Evolutionary conservation across 2,329 filamentous ascomycete genomes (phyloP), one percentile per base, ranked within the genome.

Genomic region (Ophiosphaerella narmari): DNA sequence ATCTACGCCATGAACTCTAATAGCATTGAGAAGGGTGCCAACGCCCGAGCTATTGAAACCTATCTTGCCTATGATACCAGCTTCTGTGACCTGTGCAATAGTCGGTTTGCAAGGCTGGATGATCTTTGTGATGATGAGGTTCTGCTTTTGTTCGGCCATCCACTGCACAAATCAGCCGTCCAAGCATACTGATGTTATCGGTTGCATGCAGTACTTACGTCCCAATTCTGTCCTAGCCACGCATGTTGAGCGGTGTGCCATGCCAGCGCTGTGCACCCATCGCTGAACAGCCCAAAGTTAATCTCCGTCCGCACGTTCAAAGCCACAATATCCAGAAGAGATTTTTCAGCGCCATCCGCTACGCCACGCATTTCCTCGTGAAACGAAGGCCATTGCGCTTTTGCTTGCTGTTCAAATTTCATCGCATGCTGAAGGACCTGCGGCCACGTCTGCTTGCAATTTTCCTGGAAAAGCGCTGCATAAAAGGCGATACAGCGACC

Each of bases 11-110:
- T 77, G 75, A 3, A 82, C 82, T 34, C 78, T 77, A 52, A 88
- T 84, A 0, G 85, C 86, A 52, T 88, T 88, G 7, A 87, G 73
- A 37, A 80, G 81, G 0, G 80, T 79, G 0, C 83, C 85, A 0
- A 88, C 82, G 0, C 84, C 83, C 0, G 67, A 62, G 13, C 72
- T 74, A 60, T 88, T 88, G 57, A 87, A 75, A 0, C 86, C 86
- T 18, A 88, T 86, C 67, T 88, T 88, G 12, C 84, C 85, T 31
- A 88, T 79, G 18, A 86, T 78, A 12, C 84, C 83, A 0, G 79
- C 82, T 61, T 86, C 84, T 0, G 83, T 86, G 18, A 86, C 74
- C 73, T 82, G 83, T 13, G 78, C 67, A 48, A 85, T 78, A 1
- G 71, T 71, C 0, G 82, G 81, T 24, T 78, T 77, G 6, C 54